These are phyloP conservation scores for Collariella sp. DNA, from an alignment of 495 filamentous ascomycete genomes.

Conservation along the genomic window DNA sequence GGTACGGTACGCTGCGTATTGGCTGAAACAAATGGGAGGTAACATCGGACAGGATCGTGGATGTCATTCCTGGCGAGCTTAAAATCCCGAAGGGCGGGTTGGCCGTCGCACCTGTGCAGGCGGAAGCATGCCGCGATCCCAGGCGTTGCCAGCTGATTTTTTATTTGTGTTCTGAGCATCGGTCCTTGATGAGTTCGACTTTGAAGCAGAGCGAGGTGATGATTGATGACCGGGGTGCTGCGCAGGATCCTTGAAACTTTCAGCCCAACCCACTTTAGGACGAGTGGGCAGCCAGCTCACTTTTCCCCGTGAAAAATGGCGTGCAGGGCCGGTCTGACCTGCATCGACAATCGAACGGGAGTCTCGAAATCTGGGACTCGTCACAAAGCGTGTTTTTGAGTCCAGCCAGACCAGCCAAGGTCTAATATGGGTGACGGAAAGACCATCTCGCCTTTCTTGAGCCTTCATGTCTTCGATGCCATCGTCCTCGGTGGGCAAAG, in stretches of 20 bases:
- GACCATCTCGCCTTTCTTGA: not conserved
- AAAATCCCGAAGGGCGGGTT: not conserved
- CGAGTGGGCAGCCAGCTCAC: too few relatives aligned
- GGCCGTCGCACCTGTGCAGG: not conserved
- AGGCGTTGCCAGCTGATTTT: not conserved
- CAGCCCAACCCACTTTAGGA: too few relatives aligned
- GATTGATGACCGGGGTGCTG: too few relatives aligned
- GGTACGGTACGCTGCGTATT: not conserved
- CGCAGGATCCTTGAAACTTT: too few relatives aligned
- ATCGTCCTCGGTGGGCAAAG: not conserved
- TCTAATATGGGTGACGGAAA: not conserved
- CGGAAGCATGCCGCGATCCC: not conserved
- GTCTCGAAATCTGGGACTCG: slow-evolving; percentile 1
- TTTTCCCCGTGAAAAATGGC: slow-evolving; percentile 4
- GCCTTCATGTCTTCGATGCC: too few relatives aligned
- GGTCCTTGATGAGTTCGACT: too few relatives aligned
- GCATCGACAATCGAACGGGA: slow-evolving; percentile 4
- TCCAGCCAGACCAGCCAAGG: not conserved
- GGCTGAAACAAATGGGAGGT: slow-evolving; percentile 2
- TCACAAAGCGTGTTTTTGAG: not conserved
- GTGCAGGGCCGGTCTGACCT: slow-evolving; percentile 12
- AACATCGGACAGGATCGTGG: not conserved
- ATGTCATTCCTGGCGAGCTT: not conserved
- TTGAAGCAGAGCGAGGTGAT: too few relatives aligned
- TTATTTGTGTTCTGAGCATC: not conserved